phyloP scores from a whole-genome alignment of 306 rosid species.

The Casuarina cunninghamiana region DNA sequence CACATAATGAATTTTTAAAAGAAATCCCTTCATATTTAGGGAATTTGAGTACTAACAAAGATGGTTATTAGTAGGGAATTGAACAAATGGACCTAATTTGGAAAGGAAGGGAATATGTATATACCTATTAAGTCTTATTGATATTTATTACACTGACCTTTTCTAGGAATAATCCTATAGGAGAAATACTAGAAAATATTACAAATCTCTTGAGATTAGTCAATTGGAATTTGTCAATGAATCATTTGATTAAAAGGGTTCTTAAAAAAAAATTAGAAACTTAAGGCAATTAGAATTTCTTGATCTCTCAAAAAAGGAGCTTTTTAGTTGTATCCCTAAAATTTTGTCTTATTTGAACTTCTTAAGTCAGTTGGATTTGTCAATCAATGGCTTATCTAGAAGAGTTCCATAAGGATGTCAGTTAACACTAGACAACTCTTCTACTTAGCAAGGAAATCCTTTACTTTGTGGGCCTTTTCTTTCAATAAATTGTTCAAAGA shows the following conservation, averaged over 20 bases:
- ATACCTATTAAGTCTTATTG: no score
- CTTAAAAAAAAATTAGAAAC: neutral
- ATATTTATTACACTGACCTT: neutral
- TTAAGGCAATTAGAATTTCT: conserved; percentile 2
- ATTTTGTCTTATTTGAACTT: conserved; percentile 21
- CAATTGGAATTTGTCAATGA: conserved; percentile 12
- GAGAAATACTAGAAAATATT: conserved; percentile 14
- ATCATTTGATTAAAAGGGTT: conserved; percentile 16
- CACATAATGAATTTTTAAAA: no score
- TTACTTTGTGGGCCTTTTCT: conserved; percentile 11
- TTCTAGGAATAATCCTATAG: conserved; percentile 12
- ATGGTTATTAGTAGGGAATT: no score
- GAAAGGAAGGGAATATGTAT: no score
- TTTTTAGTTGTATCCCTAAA: conserved; percentile 7
- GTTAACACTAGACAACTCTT: neutral
- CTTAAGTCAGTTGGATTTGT: neutral
- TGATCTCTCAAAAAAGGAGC: conserved; percentile 14
- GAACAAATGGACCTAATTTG: no score
- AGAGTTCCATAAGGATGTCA: conserved; percentile 17
- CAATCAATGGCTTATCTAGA: conserved; percentile 2
- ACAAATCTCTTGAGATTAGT: neutral
- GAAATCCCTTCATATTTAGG: neutral
- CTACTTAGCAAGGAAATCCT: conserved; percentile 8
- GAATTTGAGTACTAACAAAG: neutral
- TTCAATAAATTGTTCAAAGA: neutral